Percentiles rank a stretch among this genome's conserved stretches.
phyloP scores from a whole-genome alignment of 371 early-diverging fungal genomes.

The Mortierella sp. region DNA sequence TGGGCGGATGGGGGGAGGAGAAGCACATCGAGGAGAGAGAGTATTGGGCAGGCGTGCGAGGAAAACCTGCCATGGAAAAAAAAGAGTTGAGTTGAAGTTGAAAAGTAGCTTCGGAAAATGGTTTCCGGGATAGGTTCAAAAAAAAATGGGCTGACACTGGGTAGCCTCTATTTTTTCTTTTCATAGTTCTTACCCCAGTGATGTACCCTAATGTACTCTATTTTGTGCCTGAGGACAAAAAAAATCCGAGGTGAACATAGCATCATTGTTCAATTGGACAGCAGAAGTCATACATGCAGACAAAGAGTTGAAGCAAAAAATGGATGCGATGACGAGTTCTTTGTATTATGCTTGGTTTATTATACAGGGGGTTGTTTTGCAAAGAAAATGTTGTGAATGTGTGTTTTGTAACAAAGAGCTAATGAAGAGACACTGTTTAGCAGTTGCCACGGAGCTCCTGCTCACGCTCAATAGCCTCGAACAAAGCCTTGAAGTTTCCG shows the following conservation, averaged over 20 bases:
- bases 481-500: constrained; percentile 98
- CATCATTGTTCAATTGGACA: neutral
- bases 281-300: neutral
- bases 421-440: constrained; percentile 40
- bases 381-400: neutral
- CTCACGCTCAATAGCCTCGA: constrained; percentile 96
- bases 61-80: neutral
- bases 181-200: neutral
- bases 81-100: neutral
- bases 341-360: neutral
- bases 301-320: neutral
- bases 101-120: constrained; percentile 3
- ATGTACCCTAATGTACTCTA: neutral
- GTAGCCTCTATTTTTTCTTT: neutral
- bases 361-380: neutral
- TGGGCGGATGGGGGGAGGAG: neutral
- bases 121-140: neutral
- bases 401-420: neutral
- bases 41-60: no score
- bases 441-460: constrained; percentile 94
- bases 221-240: neutral
- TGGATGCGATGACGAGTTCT: neutral
- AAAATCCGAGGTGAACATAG: neutral
- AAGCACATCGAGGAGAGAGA: neutral
- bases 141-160: neutral